Base-by-base conservation (phyloP, 2,329 filamentous ascomycete genomes). In the Claviceps citrina region DNA sequence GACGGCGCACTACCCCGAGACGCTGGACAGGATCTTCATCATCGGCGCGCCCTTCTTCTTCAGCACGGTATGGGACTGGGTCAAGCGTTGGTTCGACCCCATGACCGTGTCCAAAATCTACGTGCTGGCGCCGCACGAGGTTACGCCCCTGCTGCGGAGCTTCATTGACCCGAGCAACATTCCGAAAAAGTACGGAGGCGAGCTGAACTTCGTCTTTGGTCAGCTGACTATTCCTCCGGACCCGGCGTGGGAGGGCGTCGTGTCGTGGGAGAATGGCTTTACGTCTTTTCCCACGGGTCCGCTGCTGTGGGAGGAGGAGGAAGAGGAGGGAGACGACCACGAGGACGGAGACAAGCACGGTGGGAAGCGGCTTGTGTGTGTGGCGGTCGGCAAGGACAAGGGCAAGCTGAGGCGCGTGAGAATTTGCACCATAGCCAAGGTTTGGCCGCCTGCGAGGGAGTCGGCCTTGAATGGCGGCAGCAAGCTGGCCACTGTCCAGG, bases 91-190 rank as follows among this genome's bases (percentile, higher is more conserved):
- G 86, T 94, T 94, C 54, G 82, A 87, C 63, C 87, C 87, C 6
- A 85, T 86, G 46, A 95, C 89, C 26, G 84, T 86, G 3, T 91
- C 84, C 52, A 96, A 96, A 66, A 95, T 96, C 58, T 94, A 93
- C 59, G 91, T 96, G 51, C 74, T 96, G 40, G 70, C 70, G 36
- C 66, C 75, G 7, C 56, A 73, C 41, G 84, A 93, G 59, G 80
- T 93, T 39, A 73, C 78, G 49, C 66, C 79, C 13, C 89, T 84
- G 2, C 73, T 96, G 20, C 73, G 78, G 47, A 68, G 75, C 40
- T 95, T 89, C 62, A 85, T 96, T 56, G 81, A 93, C 39, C 68
- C 74, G 0, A 69, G 73, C 39, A 84, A 89, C 59, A 87, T 96
- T 46, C 89, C 89, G 15, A 86, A 84, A 58, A 76, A 81, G 57